Conservation (phyloP, 129 eudicot genomes). For the Cynara cardunculus region DNA sequence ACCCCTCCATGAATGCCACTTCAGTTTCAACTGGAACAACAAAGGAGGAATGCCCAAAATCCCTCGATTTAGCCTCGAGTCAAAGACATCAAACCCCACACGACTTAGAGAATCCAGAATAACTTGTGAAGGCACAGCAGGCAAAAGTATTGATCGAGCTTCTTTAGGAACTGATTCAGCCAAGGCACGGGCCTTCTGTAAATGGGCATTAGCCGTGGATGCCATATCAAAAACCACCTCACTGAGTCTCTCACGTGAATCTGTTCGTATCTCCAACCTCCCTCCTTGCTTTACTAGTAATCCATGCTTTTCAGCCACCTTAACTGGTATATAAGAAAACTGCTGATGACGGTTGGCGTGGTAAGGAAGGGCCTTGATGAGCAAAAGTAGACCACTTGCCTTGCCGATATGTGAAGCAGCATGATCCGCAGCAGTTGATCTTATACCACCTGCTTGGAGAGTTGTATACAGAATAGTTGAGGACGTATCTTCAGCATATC, state of each 20-base stretch:
- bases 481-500: constrained; percentile 80
- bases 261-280: constrained; percentile 45
- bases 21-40: constrained; percentile 77
- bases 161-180: constrained; percentile 69
- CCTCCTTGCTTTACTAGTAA: constrained; percentile 56
- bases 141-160: constrained; percentile 72
- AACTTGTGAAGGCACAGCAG: constrained; percentile 79
- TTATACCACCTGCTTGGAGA: constrained; percentile 82
- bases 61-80: constrained; percentile 63
- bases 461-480: constrained; percentile 84
- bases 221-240: constrained; percentile 89
- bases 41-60: constrained; percentile 70
- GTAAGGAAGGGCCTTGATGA: constrained; percentile 76
- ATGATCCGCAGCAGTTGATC: constrained; percentile 87
- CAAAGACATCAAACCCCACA: constrained; percentile 79
- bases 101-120: constrained; percentile 56
- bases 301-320: constrained; percentile 78
- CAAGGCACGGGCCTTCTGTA: constrained; percentile 73
- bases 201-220: constrained; percentile 76
- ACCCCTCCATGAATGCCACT: constrained; percentile 87
- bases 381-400: constrained; percentile 83
- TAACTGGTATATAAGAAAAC: constrained; percentile 68
- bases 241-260: constrained; percentile 63
- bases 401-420: constrained; percentile 98
- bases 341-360: constrained; percentile 65